Conservation (phyloP, 768 basidiomycete genomes). For the Russula ochroleuca region DNA sequence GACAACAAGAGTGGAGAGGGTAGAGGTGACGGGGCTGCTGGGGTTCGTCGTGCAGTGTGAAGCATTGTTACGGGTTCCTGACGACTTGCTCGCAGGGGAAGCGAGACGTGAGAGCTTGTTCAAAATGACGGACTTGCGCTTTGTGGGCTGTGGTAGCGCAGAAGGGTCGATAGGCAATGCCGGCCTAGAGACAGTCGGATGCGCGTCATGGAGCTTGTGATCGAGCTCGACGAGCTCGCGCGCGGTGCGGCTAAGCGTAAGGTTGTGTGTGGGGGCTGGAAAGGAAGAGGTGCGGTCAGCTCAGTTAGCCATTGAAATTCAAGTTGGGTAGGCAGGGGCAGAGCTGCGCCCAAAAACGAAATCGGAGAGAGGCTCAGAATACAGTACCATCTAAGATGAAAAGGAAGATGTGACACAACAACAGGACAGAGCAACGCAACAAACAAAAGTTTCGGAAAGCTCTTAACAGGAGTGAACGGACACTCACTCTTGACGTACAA, state of each 20-base stretch:
- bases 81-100: slow-evolving; percentile 58
- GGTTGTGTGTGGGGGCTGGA: slow-evolving; percentile 82
- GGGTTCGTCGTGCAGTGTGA: slow-evolving; percentile 25
- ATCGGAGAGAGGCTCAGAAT: not conserved
- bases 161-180: slow-evolving; percentile 57
- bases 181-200: slow-evolving; percentile 55
- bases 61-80: slow-evolving; percentile 34
- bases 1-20: slow-evolving; percentile 41
- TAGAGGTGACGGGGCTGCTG: slow-evolving; percentile 35
- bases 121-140: slow-evolving; percentile 80
- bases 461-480: not conserved
- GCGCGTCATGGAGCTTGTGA: slow-evolving; percentile 64
- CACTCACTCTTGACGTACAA: slow-evolving; percentile 89
- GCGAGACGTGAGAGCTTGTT: slow-evolving; percentile 82
- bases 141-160: slow-evolving; percentile 53
- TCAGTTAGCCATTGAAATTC: slow-evolving; percentile 17
- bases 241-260: slow-evolving; percentile 76
- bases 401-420: slow-evolving; percentile 10
- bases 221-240: slow-evolving; percentile 80
- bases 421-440: slow-evolving; percentile 6
- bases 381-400: too few relatives aligned
- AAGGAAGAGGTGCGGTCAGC: slow-evolving; percentile 25
- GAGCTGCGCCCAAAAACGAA: not conserved
- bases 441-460: slow-evolving; percentile 17
- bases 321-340: slow-evolving; percentile 22